Evolutionary conservation across 805 yeast genomes (phyloP), one percentile per base, ranked within the genome.

Genomic region (Limtongozyma cylindracea): DNA sequence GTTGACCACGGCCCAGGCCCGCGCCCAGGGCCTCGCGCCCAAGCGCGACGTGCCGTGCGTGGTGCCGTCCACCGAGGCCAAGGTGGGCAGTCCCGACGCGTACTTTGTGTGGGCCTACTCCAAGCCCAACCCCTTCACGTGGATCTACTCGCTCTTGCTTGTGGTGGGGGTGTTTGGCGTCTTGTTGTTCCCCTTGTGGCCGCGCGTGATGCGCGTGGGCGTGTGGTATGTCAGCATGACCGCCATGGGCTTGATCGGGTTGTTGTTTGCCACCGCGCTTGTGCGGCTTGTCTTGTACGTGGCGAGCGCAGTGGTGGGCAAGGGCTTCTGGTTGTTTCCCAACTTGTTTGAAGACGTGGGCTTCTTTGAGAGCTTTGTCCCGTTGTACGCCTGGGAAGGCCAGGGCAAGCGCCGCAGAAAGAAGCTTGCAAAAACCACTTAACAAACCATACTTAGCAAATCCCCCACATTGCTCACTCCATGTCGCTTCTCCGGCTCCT

Each of bases 271-370:
- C 11, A 43, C 74, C 33, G 92, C 95, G 2, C 55, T 88, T 20
- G 47, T 84, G 16, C 60, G 98, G 38, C 50, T 82, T 39, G 53
- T 82, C 19, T 39, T 88, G 13, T 77, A 66, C 34, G 32, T 57
- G 13, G 32, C 72, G 23, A 60, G 80, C 0, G 47, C 69, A 21
- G 44, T 61, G 2, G 47, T 58, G 25, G 61, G 65, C 6, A 64
- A 65, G 19, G 92, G 91, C n/a, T 57, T 88, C 40, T 88, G 98
- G 98, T 41, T 88, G 21, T 84, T 78, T 57, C 98, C 98, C 25
- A 84, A 84, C 40, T 54, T 88, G 38, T 88, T 82, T 46, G 98
- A 70, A 29, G 98, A 88, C 39, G 82, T 91, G 34, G 93, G 95
- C 12, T 72, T 88, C 30, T 38, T 84, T 27, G 96, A 84, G 27